Evolutionary conservation across 2,329 filamentous ascomycete genomes (phyloP).

Genomic region (Ophiosphaerella korrae): DNA sequence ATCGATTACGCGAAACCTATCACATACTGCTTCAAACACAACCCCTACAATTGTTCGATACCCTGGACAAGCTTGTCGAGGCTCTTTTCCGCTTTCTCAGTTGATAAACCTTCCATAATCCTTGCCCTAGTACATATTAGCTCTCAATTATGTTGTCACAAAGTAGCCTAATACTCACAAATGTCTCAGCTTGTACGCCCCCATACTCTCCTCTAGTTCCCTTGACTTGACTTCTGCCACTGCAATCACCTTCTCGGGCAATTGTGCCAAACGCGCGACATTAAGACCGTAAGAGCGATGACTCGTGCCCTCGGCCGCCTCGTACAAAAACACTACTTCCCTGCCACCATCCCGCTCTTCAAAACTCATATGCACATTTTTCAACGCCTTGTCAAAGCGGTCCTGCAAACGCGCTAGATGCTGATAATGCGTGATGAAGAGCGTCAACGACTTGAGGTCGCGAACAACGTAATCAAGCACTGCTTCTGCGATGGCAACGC

Average conservation of each 20-base stretch:
- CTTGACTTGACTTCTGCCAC: conserved; percentile 78
- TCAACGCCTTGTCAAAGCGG: conserved; percentile 69
- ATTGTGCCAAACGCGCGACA: conserved; percentile 82
- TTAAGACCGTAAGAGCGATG: conserved; percentile 95
- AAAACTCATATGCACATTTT: conserved; percentile 96
- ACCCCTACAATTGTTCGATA: conserved; percentile 16
- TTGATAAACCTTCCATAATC: conserved; percentile 30
- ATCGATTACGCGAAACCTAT: too few species aligned
- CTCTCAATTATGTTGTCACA: conserved; percentile 17
- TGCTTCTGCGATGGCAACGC: conserved; percentile 91
- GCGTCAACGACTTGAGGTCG: conserved; percentile 74
- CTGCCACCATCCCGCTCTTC: conserved; percentile 58
- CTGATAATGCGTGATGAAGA: conserved; percentile 99
- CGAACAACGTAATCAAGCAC: conserved; percentile 84
- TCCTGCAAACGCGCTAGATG: conserved; percentile 75
- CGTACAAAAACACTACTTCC: conserved; percentile 92
- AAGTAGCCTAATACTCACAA: conserved; percentile 29
- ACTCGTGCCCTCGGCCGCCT: conserved; percentile 87
- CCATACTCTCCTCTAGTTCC: conserved; percentile 73
- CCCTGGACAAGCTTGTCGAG: conserved; percentile 38
- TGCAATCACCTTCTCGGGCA: conserved; percentile 78
- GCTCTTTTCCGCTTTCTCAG: conserved; percentile 28
- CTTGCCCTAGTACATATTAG: conserved; percentile 26
- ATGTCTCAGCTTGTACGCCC: conserved; percentile 37
- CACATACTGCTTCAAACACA: neutral